Percentiles rank a stretch among this genome's conserved stretches.
phyloP scores from a whole-genome alignment of 2,329 filamentous ascomycete genomes.

The Stromatinia cepivora region DNA sequence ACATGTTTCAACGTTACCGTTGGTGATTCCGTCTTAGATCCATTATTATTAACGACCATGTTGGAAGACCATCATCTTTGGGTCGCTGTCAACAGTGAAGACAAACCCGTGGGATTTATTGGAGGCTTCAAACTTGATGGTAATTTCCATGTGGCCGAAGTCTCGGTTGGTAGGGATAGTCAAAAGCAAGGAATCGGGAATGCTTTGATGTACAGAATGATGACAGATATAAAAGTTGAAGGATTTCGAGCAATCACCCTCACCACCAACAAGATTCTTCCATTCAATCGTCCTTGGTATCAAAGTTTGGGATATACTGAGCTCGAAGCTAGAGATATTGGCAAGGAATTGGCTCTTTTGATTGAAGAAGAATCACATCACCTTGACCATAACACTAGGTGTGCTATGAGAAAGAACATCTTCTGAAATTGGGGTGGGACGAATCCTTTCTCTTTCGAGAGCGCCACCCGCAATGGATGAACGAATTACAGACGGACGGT shows the following conservation, averaged over 20 bases:
- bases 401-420: slow-evolving; percentile 20
- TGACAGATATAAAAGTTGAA: slow-evolving; percentile 34
- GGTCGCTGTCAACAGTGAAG: slow-evolving; percentile 35
- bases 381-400: background rate
- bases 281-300: slow-evolving; percentile 40
- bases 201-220: slow-evolving; percentile 37
- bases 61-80: slow-evolving; percentile 36
- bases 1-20: slow-evolving; percentile 32
- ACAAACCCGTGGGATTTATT: slow-evolving; percentile 38
- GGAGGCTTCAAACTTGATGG: slow-evolving; percentile 35
- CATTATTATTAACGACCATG: slow-evolving; percentile 30
- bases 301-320: slow-evolving; percentile 36
- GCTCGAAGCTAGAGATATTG: slow-evolving; percentile 30
- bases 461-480: background rate
- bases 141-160: slow-evolving; percentile 39
- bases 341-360: slow-evolving; percentile 11
- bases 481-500: background rate
- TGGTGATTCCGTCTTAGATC: slow-evolving; percentile 34
- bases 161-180: slow-evolving; percentile 36
- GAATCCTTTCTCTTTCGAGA: background rate
- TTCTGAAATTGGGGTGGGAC: background rate
- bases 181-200: slow-evolving; percentile 39
- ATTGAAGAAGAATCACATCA: slow-evolving; percentile 8
- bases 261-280: slow-evolving; percentile 37
- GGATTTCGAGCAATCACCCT: slow-evolving; percentile 36